These are phyloP conservation scores for Microbotryum violaceum DNA, from an alignment of 1,284 basidiomycete genomes.

Conservation along the genomic window DNA sequence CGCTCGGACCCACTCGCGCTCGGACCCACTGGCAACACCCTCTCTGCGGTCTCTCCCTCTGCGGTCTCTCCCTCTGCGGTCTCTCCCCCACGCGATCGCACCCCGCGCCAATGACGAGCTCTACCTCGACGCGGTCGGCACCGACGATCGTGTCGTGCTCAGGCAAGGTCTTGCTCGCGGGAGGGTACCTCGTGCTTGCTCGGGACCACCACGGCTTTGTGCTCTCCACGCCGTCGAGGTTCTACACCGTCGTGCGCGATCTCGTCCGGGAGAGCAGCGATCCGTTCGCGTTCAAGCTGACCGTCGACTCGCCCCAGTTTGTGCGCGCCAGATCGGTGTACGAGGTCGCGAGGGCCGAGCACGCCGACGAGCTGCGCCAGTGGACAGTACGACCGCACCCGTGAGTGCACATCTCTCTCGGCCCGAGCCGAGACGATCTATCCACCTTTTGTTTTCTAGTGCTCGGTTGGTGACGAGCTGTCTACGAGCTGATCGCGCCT, in stretches of 20 bases:
- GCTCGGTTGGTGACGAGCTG: too few species aligned
- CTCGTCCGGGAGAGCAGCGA: slow-evolving; percentile 11
- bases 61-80: too few species aligned
- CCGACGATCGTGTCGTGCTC: slow-evolving; percentile 63
- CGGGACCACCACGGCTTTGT: slow-evolving; percentile 72
- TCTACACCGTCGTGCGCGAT: slow-evolving; percentile 59
- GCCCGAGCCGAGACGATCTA: too few species aligned
- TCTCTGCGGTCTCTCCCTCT: too few species aligned
- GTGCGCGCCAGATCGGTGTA: slow-evolving; percentile 71
- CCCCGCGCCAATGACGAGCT: too few species aligned
- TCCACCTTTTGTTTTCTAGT: too few species aligned
- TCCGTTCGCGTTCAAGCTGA: slow-evolving; percentile 45
- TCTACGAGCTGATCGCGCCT: not conserved
- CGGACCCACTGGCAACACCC: too few species aligned
- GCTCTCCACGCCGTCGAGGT: slow-evolving; percentile 82
- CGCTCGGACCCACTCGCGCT: too few species aligned
- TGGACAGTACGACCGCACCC: slow-evolving; percentile 6
- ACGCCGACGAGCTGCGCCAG: slow-evolving; percentile 1
- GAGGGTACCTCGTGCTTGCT: slow-evolving; percentile 90
- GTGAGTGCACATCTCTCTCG: too few species aligned
- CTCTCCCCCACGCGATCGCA: too few species aligned
- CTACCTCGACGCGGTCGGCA: too few species aligned
- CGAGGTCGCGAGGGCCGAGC: slow-evolving; percentile 41
- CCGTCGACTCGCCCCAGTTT: slow-evolving; percentile 88
- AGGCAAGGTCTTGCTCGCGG: slow-evolving; percentile 90